Evolutionary conservation across 331 rosid genomes (phyloP).

Genomic region (Cydonia oblonga): DNA sequence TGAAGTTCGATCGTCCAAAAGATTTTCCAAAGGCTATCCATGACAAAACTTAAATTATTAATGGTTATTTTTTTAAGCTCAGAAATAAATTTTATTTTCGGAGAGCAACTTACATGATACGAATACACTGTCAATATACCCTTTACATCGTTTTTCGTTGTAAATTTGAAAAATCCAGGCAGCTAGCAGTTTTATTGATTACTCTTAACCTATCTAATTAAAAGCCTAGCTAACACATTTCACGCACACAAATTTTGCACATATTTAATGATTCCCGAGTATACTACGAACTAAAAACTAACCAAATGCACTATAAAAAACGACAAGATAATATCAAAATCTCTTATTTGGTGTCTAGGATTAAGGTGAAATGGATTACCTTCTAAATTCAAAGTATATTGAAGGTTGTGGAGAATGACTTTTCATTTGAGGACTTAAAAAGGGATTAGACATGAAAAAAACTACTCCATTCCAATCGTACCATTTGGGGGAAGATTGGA

Average conservation of each 20-base stretch:
- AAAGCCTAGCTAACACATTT: not conserved
- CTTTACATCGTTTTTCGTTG: not conserved
- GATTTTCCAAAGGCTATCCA: no score
- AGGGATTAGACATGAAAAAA: not conserved
- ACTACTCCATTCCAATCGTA: not conserved
- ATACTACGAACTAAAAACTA: not conserved
- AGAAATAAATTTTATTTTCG: no score
- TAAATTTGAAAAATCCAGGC: not conserved
- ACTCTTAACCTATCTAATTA: not conserved
- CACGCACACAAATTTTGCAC: not conserved
- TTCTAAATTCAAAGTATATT: not conserved
- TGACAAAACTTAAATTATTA: no score
- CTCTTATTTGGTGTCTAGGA: not conserved
- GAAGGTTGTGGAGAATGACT: not conserved
- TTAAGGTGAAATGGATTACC: no score
- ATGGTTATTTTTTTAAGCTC: no score
- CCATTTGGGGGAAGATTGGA: not conserved
- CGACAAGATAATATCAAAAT: not conserved
- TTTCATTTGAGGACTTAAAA: not conserved
- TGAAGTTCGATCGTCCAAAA: no score
- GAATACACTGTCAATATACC: no score
- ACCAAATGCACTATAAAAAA: not conserved
- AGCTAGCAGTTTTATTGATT: not conserved
- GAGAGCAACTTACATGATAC: no score
- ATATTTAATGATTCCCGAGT: not conserved